phyloP scores from a whole-genome alignment of 1,139 yeast genomes.

The Pneumocystis murina region DNA sequence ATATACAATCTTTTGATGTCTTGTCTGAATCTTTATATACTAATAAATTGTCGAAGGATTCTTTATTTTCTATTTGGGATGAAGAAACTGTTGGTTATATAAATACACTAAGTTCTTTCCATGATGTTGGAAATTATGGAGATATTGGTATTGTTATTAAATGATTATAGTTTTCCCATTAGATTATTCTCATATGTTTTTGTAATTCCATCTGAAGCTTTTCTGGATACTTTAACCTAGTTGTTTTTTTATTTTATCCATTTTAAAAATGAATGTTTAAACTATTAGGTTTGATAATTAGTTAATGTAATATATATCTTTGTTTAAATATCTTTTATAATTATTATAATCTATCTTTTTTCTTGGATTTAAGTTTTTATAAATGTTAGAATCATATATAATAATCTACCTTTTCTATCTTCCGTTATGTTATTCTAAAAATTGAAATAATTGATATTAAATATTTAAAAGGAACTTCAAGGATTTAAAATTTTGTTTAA shows the following conservation, averaged over 20 bases:
- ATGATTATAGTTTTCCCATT: neutral
- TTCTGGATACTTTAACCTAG: too few relatives aligned
- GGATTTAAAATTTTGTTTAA: too few relatives aligned
- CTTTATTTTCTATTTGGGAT: neutral
- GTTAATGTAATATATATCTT: neutral
- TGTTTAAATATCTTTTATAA: neutral
- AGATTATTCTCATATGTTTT: too few relatives aligned
- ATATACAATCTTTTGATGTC: neutral
- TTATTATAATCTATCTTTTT: neutral
- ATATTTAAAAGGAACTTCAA: too few relatives aligned
- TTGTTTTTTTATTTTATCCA: too few relatives aligned
- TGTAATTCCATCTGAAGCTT: too few relatives aligned
- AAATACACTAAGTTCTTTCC: neutral
- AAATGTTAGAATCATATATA: neutral
- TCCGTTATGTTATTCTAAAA: neutral
- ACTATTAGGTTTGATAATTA: neutral
- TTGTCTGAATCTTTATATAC: neutral
- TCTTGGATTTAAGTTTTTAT: neutral
- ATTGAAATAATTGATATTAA: too few relatives aligned
- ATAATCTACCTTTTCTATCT: neutral
- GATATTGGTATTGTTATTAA: neutral
- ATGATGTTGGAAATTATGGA: neutral
- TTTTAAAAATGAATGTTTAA: neutral
- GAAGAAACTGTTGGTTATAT: neutral
- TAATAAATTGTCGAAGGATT: neutral